These are phyloP conservation scores for Thermochaetoides thermophila DNA, from an alignment of 495 filamentous ascomycete genomes.

Conservation along the genomic window DNA sequence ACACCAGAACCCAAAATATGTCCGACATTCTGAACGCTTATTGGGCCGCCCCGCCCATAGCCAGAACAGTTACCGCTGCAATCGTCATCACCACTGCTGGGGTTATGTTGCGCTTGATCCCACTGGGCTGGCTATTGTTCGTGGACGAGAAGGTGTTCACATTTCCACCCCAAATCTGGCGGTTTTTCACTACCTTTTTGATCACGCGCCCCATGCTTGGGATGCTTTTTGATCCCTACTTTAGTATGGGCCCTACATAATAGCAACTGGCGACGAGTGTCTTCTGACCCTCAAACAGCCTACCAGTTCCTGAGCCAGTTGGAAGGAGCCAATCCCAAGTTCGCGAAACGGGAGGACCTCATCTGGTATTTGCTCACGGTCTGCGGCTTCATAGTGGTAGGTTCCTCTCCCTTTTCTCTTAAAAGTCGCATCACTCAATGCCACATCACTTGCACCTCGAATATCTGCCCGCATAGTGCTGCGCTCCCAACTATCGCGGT, in stretches of 20 bases:
- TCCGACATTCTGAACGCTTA: constrained; percentile 45
- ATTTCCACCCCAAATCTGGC: constrained; percentile 43
- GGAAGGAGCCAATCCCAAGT: constrained; percentile 26
- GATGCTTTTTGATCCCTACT: constrained; percentile 74
- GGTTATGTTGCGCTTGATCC: constrained; percentile 45
- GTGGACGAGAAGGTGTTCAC: constrained; percentile 38
- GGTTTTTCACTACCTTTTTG: constrained; percentile 53
- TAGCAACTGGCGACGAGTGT: constrained; percentile 1
- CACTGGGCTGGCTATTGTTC: constrained; percentile 42
- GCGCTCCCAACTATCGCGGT: constrained; percentile 68
- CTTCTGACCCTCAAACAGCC: constrained; percentile 12
- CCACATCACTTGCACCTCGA: constrained; percentile 41
- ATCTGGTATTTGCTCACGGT: constrained; percentile 35
- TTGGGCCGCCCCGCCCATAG: constrained; percentile 54
- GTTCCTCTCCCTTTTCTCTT: constrained; percentile 11
- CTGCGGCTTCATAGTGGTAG: constrained; percentile 29
- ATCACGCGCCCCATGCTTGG: constrained; percentile 46
- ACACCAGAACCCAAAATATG: constrained; percentile 5
- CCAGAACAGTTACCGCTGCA: constrained; percentile 56
- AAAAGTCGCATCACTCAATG: constrained; percentile 1
- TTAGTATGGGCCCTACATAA: constrained; percentile 36
- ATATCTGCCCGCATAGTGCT: constrained; percentile 92
- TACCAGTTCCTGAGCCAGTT: constrained; percentile 31
- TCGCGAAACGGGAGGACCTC: constrained; percentile 29
- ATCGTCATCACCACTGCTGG: constrained; percentile 48